A percentile compares a stretch with the other conserved stretches of the same genome.
Conservation (phyloP, 192 early-diverging fungal species). For the Coemansia sp. region DNA sequence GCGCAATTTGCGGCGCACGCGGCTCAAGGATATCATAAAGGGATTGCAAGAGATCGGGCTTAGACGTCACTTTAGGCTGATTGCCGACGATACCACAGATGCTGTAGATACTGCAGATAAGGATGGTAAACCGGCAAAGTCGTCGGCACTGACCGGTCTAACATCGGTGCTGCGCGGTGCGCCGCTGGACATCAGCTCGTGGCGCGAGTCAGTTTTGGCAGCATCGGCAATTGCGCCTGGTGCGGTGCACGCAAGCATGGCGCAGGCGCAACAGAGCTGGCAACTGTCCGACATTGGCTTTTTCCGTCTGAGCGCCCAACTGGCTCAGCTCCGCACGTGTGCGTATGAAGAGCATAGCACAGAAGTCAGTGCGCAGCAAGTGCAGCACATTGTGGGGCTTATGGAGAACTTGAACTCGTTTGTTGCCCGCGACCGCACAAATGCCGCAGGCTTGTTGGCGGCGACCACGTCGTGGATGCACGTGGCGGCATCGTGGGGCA, state of each 20-base stretch:
- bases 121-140: background rate
- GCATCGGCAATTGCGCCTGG: background rate
- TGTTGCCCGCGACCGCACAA: conserved; percentile 22
- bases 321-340: conserved; percentile 35
- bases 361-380: conserved; percentile 37
- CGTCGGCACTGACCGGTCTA: conserved; percentile 7
- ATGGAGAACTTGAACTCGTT: conserved; percentile 26
- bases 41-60: conserved; percentile 43
- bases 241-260: conserved; percentile 7
- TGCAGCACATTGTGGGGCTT: conserved; percentile 25
- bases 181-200: conserved; percentile 24
- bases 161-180: conserved; percentile 16
- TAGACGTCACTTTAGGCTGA: conserved; percentile 24
- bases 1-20: conserved; percentile 48
- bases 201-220: conserved; percentile 9
- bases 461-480: conserved; percentile 33
- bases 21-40: conserved; percentile 46
- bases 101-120: background rate
- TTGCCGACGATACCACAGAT: background rate
- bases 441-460: conserved; percentile 25
- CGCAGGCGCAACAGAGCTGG: conserved; percentile 14
- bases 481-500: conserved; percentile 15
- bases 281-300: conserved; percentile 31
- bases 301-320: conserved; percentile 31
- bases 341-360: conserved; percentile 32